Evolutionary conservation across 1,284 basidiomycete genomes (phyloP), one percentile per base, ranked within the genome.

Genomic region (Cryptococcus sp.): DNA sequence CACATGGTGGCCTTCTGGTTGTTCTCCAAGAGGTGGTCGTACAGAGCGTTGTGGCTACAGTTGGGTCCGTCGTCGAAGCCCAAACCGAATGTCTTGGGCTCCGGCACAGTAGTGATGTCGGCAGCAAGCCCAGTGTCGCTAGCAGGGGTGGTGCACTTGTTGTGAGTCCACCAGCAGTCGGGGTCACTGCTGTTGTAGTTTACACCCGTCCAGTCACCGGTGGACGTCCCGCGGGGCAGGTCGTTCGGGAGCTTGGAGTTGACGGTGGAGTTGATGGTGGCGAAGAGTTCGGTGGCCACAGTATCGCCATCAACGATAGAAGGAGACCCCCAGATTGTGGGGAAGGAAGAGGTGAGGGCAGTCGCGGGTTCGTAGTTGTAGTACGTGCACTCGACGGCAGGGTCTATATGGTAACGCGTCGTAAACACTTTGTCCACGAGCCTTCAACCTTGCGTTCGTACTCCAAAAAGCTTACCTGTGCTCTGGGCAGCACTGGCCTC

Each of bases 21-120:
- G 42, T 80, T 67, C 55, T 77, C 58, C 43, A 70, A 49, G 42
- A 82, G 66, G 60, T 72, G 79, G 65, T 82, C 78, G 69, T 82
- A 82, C 55, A 82, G 78, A 0, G 78, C 80, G 52, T 82, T 80
- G 70, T 80, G 78, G 50, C 75, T 74, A 71, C 78, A 79, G 62
- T 78, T 78, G 50, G 77, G 77, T 51, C 78, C 81, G 59, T 82
- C 81, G 62, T 82, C 81, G 55, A 79, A 80, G 38, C 78, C 78
- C 35, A 80, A 69, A 33, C 81, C 81, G 77, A 79, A 82, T 1
- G 80, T 81, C 40, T 70, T 58, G 3, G 81, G 79, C 62, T 81
- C 79, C 12, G 79, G 77, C 24, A 73, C 59, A 12, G 61, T 70
- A 7, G 72, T 71, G 40, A 80, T 61, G 57, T 82, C 80, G 23